Evolutionary conservation across 768 basidiomycete genomes (phyloP).

Genomic region (Melanogaster broomeanus): DNA sequence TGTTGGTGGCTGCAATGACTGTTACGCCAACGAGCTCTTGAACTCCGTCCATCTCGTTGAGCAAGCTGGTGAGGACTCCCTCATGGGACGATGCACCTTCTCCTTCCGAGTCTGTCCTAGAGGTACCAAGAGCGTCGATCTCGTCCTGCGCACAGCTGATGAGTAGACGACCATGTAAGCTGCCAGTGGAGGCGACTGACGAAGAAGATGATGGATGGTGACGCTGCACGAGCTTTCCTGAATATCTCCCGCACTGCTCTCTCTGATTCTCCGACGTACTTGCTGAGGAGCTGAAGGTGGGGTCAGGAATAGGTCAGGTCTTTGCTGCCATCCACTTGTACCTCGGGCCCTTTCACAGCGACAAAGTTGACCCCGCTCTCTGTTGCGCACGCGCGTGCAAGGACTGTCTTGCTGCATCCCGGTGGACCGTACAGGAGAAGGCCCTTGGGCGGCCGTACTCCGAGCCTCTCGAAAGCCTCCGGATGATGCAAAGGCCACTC

Average conservation of each 20-base stretch:
- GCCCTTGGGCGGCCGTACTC: conserved; percentile 86
- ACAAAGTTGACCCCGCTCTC: conserved; percentile 96
- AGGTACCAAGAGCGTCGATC: conserved; percentile 89
- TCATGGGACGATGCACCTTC: conserved; percentile 66
- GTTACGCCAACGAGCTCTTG: conserved; percentile 95
- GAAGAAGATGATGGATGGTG: conserved; percentile 96
- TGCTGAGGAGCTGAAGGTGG: conserved; percentile 78
- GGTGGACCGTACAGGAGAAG: conserved; percentile 94
- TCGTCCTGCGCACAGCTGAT: conserved; percentile 72
- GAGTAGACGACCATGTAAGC: not conserved
- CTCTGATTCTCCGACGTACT: conserved; percentile 98
- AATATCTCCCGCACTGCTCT: conserved; percentile 94
- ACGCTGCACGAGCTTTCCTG: conserved; percentile 88
- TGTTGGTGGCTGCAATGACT: conserved; percentile 92
- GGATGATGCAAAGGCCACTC: conserved; percentile 95
- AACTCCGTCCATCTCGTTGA: conserved; percentile 99
- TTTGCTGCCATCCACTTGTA: conserved; percentile 32
- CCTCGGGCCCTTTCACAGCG: conserved; percentile 97
- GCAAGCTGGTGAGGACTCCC: conserved; percentile 87
- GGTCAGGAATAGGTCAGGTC: not conserved
- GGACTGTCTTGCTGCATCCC: conserved; percentile 95
- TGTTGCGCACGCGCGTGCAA: conserved; percentile 88
- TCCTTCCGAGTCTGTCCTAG: conserved; percentile 58
- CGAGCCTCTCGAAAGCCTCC: conserved; percentile 83
- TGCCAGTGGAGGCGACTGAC: conserved; percentile 45